Conservation (phyloP, 139 green algal genomes). For the Chlamydomonas sp. region DNA sequence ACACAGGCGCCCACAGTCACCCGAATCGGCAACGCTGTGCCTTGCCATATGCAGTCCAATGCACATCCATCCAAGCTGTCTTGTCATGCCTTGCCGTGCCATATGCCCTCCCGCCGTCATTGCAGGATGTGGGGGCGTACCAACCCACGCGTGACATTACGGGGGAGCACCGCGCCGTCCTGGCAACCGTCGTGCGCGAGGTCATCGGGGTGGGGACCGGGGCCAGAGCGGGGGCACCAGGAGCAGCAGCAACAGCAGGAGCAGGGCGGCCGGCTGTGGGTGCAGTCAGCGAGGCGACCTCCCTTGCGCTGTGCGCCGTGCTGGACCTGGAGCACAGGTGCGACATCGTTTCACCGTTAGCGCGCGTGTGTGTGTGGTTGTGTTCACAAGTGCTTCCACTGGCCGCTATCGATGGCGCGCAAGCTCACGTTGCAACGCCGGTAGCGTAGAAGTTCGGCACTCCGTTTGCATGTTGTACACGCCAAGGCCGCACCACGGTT, state of each 20-base stretch:
- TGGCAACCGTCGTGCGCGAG: neutral
- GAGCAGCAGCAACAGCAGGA: neutral
- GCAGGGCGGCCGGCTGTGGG: neutral
- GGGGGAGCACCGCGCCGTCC: neutral
- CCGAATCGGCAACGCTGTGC: no score
- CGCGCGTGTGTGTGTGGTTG: neutral
- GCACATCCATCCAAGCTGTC: no score
- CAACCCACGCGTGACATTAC: conserved; percentile 24
- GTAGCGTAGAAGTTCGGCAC: no score
- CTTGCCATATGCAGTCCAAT: no score
- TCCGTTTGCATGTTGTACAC: no score
- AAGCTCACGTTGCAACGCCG: no score
- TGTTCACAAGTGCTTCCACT: neutral
- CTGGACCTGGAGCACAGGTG: conserved; percentile 43
- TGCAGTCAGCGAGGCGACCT: neutral
- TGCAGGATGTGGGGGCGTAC: conserved; percentile 22
- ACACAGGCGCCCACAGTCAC: neutral
- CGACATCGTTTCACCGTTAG: neutral
- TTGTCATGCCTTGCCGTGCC: no score
- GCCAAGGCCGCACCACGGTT: no score
- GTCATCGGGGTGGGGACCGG: neutral
- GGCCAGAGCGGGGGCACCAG: neutral
- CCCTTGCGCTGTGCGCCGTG: conserved; percentile 30
- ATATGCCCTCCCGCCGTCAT: neutral
- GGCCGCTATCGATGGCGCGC: no score